A percentile compares a stretch with the other conserved stretches of the same genome.
phyloP scores from a whole-genome alignment of 129 eudicot species.

The Flaveria sonorensis region DNA sequence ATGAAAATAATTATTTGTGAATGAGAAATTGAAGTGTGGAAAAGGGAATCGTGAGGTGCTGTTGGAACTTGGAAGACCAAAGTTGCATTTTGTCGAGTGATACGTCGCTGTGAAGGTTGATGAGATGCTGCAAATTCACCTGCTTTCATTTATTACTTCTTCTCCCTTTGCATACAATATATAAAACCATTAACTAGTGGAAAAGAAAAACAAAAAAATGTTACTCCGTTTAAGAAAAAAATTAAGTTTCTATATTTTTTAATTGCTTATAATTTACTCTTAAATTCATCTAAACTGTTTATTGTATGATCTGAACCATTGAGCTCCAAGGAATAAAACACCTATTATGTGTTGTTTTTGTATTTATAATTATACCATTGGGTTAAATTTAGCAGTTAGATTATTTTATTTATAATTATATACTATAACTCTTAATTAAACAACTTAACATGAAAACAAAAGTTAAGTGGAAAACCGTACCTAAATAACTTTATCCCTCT shows the following conservation, averaged over 20 bases:
- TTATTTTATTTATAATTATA: background rate
- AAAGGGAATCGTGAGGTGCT: background rate
- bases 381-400: background rate
- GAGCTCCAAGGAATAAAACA: no score
- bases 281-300: no score
- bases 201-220: background rate
- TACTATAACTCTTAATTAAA: background rate
- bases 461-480: no score
- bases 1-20: background rate
- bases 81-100: slow-evolving; percentile 39
- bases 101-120: slow-evolving; percentile 33
- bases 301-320: no score
- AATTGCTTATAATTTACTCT: no score
- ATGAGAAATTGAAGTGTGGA: slow-evolving; percentile 12
- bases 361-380: no score
- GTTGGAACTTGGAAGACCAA: slow-evolving; percentile 26
- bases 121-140: slow-evolving; percentile 21
- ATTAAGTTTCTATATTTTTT: no score
- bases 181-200: background rate
- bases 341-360: no score
- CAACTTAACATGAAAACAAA: no score
- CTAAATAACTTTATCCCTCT: no score
- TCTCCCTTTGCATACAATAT: background rate
- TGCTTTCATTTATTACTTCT: slow-evolving; percentile 22
- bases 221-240: background rate